These are phyloP conservation scores for Thelonectria discophora DNA, from an alignment of 2,329 filamentous ascomycete species.

Conservation along the genomic window DNA sequence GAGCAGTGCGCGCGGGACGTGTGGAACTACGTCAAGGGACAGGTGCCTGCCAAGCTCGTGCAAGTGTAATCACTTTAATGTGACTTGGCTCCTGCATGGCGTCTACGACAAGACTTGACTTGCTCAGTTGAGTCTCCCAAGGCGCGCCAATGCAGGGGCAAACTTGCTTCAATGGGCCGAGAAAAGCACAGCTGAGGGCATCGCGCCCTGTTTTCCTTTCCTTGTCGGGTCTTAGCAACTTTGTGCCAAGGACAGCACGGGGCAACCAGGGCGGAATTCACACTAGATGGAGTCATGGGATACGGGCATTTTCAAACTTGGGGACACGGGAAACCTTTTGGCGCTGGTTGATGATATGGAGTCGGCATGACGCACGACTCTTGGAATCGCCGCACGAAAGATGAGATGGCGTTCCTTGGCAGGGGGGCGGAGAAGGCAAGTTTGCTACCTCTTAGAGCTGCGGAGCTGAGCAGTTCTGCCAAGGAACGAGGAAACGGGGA, in stretches of 20 bases:
- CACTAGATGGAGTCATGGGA: constrained; percentile 7
- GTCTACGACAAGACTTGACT: too few relatives aligned
- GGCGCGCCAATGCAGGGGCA: not conserved
- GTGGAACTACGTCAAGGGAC: constrained; percentile 23
- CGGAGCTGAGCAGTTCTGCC: too few relatives aligned
- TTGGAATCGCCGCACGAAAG: not conserved
- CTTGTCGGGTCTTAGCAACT: not conserved
- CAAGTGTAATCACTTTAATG: not conserved
- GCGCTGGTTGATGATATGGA: not conserved
- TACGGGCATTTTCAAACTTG: constrained; percentile 1
- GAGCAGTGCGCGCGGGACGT: constrained; percentile 28
- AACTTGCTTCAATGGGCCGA: not conserved
- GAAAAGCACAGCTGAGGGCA: too few relatives aligned
- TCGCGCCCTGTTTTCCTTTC: not conserved
- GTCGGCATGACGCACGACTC: not conserved
- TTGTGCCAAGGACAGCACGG: not conserved
- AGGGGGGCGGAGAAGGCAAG: not conserved
- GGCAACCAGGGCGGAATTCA: not conserved
- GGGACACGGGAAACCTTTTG: not conserved
- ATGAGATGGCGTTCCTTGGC: not conserved
- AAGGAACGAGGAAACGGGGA: too few relatives aligned
- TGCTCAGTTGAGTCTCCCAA: too few relatives aligned
- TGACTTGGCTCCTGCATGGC: too few relatives aligned
- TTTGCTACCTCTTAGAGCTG: too few relatives aligned
- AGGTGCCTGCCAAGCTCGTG: not conserved